These are phyloP conservation scores for Alternaria arbusti DNA, from an alignment of 2,329 filamentous ascomycete species.

Conservation along the genomic window DNA sequence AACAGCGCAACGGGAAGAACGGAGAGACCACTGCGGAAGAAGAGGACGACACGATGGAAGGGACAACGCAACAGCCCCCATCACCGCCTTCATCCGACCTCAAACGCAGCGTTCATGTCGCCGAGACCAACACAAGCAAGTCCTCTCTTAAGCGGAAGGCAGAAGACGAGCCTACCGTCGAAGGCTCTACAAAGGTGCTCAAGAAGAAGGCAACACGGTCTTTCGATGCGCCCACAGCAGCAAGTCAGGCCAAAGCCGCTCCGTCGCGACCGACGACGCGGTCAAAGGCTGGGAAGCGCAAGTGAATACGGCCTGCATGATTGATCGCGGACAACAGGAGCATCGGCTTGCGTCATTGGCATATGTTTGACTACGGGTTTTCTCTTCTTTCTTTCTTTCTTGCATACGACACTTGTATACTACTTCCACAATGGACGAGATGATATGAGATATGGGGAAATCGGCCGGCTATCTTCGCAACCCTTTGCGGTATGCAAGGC, in stretches of 20 bases:
- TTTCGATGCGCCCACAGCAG: slow-evolving; percentile 47
- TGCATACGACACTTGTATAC: neutral
- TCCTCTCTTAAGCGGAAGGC: slow-evolving; percentile 45
- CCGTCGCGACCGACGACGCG: slow-evolving; percentile 21
- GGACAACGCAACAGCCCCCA: slow-evolving; percentile 16
- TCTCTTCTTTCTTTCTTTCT: neutral
- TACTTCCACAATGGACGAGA: neutral
- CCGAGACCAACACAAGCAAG: slow-evolving; percentile 6
- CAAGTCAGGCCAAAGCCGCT: slow-evolving; percentile 39
- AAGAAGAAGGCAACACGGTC: slow-evolving; percentile 42
- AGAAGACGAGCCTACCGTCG: slow-evolving; percentile 19
- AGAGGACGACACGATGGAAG: slow-evolving; percentile 12
- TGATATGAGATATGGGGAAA: neutral
- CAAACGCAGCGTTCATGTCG: slow-evolving; percentile 18
- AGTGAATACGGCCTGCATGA: neutral
- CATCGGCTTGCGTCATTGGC: neutral
- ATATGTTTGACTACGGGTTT: neutral
- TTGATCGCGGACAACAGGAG: neutral
- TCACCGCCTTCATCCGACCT: slow-evolving; percentile 33
- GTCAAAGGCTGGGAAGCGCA: neutral
- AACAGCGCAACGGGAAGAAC: slow-evolving; percentile 28
- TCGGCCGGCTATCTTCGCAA: neutral
- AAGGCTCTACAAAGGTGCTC: slow-evolving; percentile 17
- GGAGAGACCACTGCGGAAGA: slow-evolving; percentile 3
- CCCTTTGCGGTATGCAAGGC: neutral